Evolutionary conservation across 2,329 filamentous ascomycete genomes (phyloP).

Genomic region (Talaromyces sp.): DNA sequence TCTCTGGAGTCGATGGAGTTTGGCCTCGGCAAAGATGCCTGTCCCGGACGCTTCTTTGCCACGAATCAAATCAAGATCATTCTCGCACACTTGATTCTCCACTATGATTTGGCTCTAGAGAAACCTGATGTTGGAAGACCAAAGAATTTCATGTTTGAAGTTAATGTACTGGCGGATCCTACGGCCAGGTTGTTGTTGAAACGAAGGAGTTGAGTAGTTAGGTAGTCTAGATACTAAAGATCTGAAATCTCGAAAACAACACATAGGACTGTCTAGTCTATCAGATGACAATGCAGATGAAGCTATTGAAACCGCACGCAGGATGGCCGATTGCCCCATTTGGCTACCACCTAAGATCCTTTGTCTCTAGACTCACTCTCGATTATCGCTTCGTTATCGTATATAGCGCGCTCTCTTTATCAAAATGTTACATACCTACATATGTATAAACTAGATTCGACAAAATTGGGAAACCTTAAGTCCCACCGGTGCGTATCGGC

Average conservation of each 20-base stretch:
- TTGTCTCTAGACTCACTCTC: background rate
- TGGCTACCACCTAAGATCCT: background rate
- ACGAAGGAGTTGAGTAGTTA: background rate
- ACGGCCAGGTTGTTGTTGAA: conserved; percentile 1
- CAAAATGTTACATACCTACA: background rate
- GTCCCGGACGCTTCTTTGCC: conserved; percentile 30
- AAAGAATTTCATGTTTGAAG: conserved; percentile 10
- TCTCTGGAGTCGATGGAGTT: conserved; percentile 7
- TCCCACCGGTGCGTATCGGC: background rate
- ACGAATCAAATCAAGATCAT: conserved; percentile 24
- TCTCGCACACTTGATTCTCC: conserved; percentile 24
- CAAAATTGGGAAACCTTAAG: background rate
- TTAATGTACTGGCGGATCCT: conserved; percentile 6
- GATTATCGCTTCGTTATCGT: background rate
- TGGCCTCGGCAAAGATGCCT: conserved; percentile 51
- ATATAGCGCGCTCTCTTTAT: background rate
- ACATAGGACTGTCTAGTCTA: background rate
- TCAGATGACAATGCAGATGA: background rate
- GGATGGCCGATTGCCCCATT: background rate
- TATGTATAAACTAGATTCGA: background rate
- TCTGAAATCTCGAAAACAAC: background rate
- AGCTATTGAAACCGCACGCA: background rate
- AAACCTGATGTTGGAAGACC: conserved; percentile 1
- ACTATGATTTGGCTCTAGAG: conserved; percentile 23
- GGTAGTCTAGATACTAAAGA: background rate